phyloP scores from a whole-genome alignment of 2,329 filamentous ascomycete species.

The Hypoxylon sp. region DNA sequence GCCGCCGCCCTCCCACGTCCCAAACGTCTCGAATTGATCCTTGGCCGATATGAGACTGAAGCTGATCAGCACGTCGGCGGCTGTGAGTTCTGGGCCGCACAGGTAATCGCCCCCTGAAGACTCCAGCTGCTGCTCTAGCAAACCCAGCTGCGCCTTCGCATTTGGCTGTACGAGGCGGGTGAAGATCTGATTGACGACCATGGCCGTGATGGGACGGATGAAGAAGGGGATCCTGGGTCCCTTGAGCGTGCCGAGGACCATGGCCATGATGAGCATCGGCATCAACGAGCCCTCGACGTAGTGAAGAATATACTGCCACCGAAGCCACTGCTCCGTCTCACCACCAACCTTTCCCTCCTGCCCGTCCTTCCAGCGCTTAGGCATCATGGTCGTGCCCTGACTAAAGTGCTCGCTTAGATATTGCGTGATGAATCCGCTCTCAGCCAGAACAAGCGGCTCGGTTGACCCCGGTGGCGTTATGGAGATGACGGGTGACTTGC shows the following conservation, averaged over 20 bases:
- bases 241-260: slow-evolving; percentile 49
- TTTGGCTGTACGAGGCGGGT: slow-evolving; percentile 57
- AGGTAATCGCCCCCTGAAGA: slow-evolving; percentile 57
- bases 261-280: slow-evolving; percentile 38
- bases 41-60: slow-evolving; percentile 59
- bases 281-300: slow-evolving; percentile 84
- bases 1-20: slow-evolving; percentile 51
- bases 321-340: slow-evolving; percentile 67
- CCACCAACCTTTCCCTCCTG: slow-evolving; percentile 64
- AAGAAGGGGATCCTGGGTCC: slow-evolving; percentile 59
- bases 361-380: slow-evolving; percentile 63
- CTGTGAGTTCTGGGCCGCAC: slow-evolving; percentile 58
- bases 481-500: slow-evolving; percentile 83
- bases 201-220: slow-evolving; percentile 59
- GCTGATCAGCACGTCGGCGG: slow-evolving; percentile 62
- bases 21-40: slow-evolving; percentile 51
- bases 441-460: slow-evolving; percentile 72
- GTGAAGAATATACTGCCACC: slow-evolving; percentile 76
- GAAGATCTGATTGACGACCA: slow-evolving; percentile 55
- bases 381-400: slow-evolving; percentile 57
- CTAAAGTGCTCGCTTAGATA: slow-evolving; percentile 76
- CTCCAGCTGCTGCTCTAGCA: slow-evolving; percentile 59
- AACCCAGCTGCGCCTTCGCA: slow-evolving; percentile 54
- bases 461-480: slow-evolving; percentile 56
- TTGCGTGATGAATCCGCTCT: slow-evolving; percentile 82